phyloP scores from a whole-genome alignment of 2,329 filamentous ascomycete genomes.

The Albifimbria verrucaria region DNA sequence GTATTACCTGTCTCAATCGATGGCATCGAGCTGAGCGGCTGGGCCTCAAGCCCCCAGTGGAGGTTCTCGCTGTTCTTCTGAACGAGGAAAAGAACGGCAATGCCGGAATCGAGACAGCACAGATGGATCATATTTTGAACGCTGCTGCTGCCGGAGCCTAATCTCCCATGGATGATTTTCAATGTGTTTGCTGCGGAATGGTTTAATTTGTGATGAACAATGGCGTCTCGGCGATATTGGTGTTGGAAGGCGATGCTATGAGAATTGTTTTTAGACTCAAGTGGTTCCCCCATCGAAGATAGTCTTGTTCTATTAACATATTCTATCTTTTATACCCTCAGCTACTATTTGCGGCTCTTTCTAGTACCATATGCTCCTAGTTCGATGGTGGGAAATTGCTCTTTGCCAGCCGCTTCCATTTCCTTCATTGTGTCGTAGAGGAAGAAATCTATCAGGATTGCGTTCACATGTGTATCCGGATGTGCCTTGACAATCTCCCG shows the following conservation, averaged over 20 bases:
- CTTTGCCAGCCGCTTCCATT: slow-evolving; percentile 60
- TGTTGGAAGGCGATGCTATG: neutral
- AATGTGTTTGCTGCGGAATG: slow-evolving; percentile 8
- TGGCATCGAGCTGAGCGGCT: slow-evolving; percentile 84
- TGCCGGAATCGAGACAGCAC: slow-evolving; percentile 58
- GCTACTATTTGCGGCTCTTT: slow-evolving; percentile 1
- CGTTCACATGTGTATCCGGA: slow-evolving; percentile 72
- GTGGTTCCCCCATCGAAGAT: too few relatives aligned
- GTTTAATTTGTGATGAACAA: slow-evolving; percentile 2
- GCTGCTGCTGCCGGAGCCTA: slow-evolving; percentile 40
- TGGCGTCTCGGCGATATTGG: slow-evolving; percentile 16
- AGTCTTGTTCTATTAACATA: neutral
- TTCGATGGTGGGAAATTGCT: slow-evolving; percentile 76
- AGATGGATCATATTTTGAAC: slow-evolving; percentile 67
- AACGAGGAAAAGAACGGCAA: slow-evolving; percentile 62
- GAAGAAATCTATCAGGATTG: slow-evolving; percentile 95
- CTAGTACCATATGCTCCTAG: slow-evolving; percentile 92
- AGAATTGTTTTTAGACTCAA: neutral
- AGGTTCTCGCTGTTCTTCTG: slow-evolving; percentile 82
- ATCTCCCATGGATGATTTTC: slow-evolving; percentile 8
- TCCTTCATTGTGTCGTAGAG: slow-evolving; percentile 94
- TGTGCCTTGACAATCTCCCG: slow-evolving; percentile 74
- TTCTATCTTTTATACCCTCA: neutral
- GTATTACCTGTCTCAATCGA: slow-evolving; percentile 74
- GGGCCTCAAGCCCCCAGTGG: slow-evolving; percentile 82